Percentiles rank a stretch among this genome's conserved stretches.
These are phyloP conservation scores for Nakaseomyces delphensis DNA, from an alignment of 1,139 yeast genomes.

Conservation along the genomic window DNA sequence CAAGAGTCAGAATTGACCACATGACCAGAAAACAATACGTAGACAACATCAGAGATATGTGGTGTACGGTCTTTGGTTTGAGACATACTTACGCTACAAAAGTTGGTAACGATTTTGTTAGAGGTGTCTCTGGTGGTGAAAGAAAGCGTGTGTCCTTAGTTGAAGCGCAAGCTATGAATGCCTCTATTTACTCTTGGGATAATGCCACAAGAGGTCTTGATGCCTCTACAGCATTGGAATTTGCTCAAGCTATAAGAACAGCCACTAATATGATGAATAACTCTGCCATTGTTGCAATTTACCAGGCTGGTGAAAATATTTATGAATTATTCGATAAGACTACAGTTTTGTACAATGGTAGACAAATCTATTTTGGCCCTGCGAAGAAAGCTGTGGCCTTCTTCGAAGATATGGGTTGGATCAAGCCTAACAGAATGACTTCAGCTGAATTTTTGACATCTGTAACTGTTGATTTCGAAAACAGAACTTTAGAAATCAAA, in stretches of 20 bases:
- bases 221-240: slow-evolving; percentile 66
- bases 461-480: slow-evolving; percentile 38
- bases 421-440: slow-evolving; percentile 53
- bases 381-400: slow-evolving; percentile 44
- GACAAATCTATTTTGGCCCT: slow-evolving; percentile 53
- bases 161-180: slow-evolving; percentile 53
- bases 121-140: slow-evolving; percentile 63
- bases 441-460: slow-evolving; percentile 64
- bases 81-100: slow-evolving; percentile 47
- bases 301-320: slow-evolving; percentile 63
- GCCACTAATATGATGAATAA: slow-evolving; percentile 48
- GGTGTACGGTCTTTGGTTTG: slow-evolving; percentile 51
- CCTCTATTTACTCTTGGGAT: slow-evolving; percentile 60
- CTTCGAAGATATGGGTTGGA: slow-evolving; percentile 53
- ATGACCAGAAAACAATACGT: slow-evolving; percentile 43
- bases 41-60: slow-evolving; percentile 40
- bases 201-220: slow-evolving; percentile 75
- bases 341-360: slow-evolving; percentile 50
- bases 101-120: slow-evolving; percentile 52
- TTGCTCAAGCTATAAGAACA: slow-evolving; percentile 51
- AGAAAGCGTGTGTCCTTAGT: slow-evolving; percentile 56
- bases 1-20: slow-evolving; percentile 43
- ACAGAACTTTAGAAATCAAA: slow-evolving; percentile 33
- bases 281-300: slow-evolving; percentile 52
- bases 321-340: slow-evolving; percentile 57